These are phyloP conservation scores for Extremus antarcticus DNA, from an alignment of 495 filamentous ascomycete genomes.

Conservation along the genomic window DNA sequence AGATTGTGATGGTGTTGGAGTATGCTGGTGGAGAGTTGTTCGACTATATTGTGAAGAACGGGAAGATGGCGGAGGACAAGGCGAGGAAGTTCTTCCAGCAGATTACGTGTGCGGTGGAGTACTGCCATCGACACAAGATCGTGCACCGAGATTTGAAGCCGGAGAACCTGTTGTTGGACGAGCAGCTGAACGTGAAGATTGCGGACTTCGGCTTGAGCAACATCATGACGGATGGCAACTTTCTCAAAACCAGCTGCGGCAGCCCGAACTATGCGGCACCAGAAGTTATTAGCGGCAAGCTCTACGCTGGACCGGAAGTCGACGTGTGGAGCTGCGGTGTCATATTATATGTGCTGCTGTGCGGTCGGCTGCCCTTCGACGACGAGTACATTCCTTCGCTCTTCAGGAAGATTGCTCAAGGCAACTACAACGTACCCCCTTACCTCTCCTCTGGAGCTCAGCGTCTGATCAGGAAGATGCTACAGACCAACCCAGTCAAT, in stretches of 20 bases:
- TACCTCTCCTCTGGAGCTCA: slow-evolving; percentile 83
- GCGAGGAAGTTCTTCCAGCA: slow-evolving; percentile 97
- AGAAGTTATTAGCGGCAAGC: slow-evolving; percentile 93
- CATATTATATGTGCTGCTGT: slow-evolving; percentile 89
- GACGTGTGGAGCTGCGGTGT: slow-evolving; percentile 99
- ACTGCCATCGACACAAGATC: slow-evolving; percentile 97
- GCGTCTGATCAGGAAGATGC: slow-evolving; percentile 78
- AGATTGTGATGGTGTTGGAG: slow-evolving; percentile 98
- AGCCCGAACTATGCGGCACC: slow-evolving; percentile 97
- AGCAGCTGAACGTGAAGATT: slow-evolving; percentile 94
- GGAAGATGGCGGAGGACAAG: slow-evolving; percentile 77
- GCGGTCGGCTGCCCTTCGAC: slow-evolving; percentile 87
- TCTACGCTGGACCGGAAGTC: slow-evolving; percentile 95
- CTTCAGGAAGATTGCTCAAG: slow-evolving; percentile 82
- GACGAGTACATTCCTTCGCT: slow-evolving; percentile 87
- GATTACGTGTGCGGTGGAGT: slow-evolving; percentile 98
- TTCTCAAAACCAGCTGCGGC: slow-evolving; percentile 95
- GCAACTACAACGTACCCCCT: slow-evolving; percentile 75
- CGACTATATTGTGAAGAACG: slow-evolving; percentile 89
- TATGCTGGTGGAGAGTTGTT: slow-evolving; percentile 95
- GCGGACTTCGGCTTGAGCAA: slow-evolving; percentile 97
- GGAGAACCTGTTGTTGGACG: slow-evolving; percentile 90
- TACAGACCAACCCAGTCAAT: slow-evolving; percentile 88
- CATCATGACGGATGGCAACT: slow-evolving; percentile 99
- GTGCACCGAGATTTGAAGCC: slow-evolving; percentile 96